A percentile compares a stretch with the other conserved stretches of the same genome.
phyloP scores from a whole-genome alignment of 345 rosid species.

The Brassica incana region DNA sequence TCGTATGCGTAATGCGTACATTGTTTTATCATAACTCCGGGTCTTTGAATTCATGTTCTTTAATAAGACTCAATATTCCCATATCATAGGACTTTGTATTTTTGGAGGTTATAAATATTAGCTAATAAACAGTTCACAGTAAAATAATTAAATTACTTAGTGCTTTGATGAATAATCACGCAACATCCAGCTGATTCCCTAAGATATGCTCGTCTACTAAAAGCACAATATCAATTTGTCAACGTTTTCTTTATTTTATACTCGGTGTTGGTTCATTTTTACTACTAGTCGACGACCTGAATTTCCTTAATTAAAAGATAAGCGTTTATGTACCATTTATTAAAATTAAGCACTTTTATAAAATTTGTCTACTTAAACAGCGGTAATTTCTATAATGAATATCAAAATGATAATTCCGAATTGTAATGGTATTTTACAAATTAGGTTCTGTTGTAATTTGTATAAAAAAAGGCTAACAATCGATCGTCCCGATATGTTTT shows the following conservation, averaged over 20 bases:
- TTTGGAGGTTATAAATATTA: not conserved
- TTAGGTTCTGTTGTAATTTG: not conserved
- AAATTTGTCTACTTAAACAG: too few relatives aligned
- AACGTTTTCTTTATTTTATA: not conserved
- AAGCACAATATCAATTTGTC: conserved; percentile 20
- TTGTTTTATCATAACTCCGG: too few relatives aligned
- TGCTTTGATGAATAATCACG: conserved; percentile 37
- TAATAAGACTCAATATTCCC: not conserved
- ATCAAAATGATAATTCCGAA: not conserved
- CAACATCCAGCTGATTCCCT: conserved; percentile 23
- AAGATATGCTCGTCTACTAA: conserved; percentile 29
- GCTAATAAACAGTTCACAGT: not conserved
- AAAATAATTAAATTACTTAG: conserved; percentile 14
- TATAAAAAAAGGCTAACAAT: not conserved
- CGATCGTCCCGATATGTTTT: not conserved
- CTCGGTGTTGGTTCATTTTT: not conserved
- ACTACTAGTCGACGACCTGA: not conserved
- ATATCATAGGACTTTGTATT: not conserved
- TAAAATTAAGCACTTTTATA: too few relatives aligned
- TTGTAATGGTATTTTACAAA: not conserved
- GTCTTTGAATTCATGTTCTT: not conserved
- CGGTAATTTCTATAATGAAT: not conserved
- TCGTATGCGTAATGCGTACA: too few relatives aligned
- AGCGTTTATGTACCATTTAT: not conserved
- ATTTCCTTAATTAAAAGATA: not conserved